Evolutionary conservation across 2,329 filamentous ascomycete genomes (phyloP), one percentile per base, ranked within the genome.

Genomic region (Dryadomyces quercivorus): DNA sequence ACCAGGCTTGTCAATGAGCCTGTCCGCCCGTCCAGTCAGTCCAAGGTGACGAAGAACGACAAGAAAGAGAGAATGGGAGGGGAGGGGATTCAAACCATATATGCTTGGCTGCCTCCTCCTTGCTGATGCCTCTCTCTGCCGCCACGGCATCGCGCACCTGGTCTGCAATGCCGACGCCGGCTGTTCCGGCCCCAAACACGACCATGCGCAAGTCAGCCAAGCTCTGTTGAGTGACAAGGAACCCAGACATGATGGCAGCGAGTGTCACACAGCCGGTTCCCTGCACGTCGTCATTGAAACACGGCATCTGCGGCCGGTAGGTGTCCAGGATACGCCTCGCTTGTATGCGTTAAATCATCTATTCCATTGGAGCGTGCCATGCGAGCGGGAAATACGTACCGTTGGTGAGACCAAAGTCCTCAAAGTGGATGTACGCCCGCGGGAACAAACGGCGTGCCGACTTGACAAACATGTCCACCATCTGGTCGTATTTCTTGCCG

Each of bases 231-330:
- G 76, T 82, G 8, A 92, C 82, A 57, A 87, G 80, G 8, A 91
- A 72, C 0, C 80, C 89, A 0, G 88, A 81, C 72, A 88, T 82
- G 58, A 95, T 84, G 1, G 86, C 89, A 0, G 89, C 89, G 0
- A 95, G 76, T 0, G 90, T 92, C 1, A 95, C 88, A 56, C 87
- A 92, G 0, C 89, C 90, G 0, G 90, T 95, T 1, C 89, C 90
- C 66, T 60, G 59, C 0, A 95, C 83, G 65, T 95, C 89, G 56
- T 95, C 90, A 63, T 95, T 95, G 74, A 95, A 95, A 66, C 88
- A 94, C 0, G 89, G 76, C 8, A 92, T 84, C 51, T 85, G 64
- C 0, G 83, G 75, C 1, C 84, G 79, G 62, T 93, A 95, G 40
- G 75, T 78, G 57, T 95, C 86, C 1, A 95, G 74, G 2, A 95